Percentiles rank a stretch among this genome's conserved stretches.
phyloP scores from a whole-genome alignment of 768 basidiomycete species.

The Xerocomellus chrysenteron region DNA sequence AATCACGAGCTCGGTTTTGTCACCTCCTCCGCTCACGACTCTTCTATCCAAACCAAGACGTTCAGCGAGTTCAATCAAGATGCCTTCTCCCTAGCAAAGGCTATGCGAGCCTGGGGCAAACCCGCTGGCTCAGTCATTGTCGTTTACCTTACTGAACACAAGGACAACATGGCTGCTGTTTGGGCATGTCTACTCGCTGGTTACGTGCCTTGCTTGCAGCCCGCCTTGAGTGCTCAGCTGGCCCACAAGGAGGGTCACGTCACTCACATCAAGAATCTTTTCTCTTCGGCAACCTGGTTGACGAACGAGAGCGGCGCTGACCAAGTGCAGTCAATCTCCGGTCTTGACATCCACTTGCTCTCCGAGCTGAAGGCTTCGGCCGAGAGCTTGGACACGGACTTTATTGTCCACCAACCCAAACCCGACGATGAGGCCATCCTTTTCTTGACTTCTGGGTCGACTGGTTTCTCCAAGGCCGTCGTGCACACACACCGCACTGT shows the following conservation, averaged over 20 bases:
- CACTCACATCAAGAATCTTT: constrained; percentile 29
- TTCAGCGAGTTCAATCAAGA: constrained; percentile 21
- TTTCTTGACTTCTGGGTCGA: constrained; percentile 44
- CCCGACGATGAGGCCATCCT: constrained; percentile 34
- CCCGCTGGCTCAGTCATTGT: constrained; percentile 27
- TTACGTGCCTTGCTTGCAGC: constrained; percentile 32
- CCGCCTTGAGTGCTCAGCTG: constrained; percentile 34
- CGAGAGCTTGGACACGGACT: constrained; percentile 6
- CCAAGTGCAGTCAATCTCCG: constrained; percentile 25
- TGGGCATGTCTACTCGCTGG: constrained; percentile 34
- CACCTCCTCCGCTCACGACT: constrained; percentile 32
- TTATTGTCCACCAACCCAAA: constrained; percentile 16
- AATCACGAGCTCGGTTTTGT: constrained; percentile 27
- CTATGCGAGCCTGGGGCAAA: constrained; percentile 23
- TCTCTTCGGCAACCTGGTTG: constrained; percentile 31
- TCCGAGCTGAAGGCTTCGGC: constrained; percentile 23
- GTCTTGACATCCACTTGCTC: constrained; percentile 25
- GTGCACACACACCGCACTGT: constrained; percentile 40
- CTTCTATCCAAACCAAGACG: constrained; percentile 25
- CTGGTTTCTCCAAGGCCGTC: constrained; percentile 45
- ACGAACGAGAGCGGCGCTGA: constrained; percentile 30
- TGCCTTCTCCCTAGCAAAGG: constrained; percentile 21
- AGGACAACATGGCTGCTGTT: constrained; percentile 34
- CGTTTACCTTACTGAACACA: constrained; percentile 32
- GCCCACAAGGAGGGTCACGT: constrained; percentile 31